Conservation (phyloP, 176 grass and related monocot genomes). For the Dendrocalamus sinicus region DNA sequence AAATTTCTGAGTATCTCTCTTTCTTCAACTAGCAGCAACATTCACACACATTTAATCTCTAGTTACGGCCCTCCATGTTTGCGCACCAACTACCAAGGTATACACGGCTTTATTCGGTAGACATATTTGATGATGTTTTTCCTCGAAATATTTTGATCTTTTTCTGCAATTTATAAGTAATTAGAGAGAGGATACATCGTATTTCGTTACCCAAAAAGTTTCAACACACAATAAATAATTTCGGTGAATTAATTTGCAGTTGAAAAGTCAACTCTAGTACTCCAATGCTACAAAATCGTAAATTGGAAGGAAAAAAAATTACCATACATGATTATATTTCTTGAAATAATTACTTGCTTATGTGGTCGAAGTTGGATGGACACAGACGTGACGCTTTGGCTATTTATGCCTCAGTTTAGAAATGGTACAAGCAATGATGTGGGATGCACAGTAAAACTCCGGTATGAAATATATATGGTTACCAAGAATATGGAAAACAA, state of each 20-base stretch:
- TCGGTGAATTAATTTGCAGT: neutral
- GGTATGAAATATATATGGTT: slow-evolving; percentile 5
- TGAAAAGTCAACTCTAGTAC: neutral
- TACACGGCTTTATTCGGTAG: too few relatives aligned
- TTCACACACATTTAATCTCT: too few relatives aligned
- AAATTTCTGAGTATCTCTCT: neutral
- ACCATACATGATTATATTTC: neutral
- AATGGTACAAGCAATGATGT: neutral
- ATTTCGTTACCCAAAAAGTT: neutral
- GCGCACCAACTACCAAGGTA: too few relatives aligned
- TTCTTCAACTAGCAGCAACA: slow-evolving; percentile 8
- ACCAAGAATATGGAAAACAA: slow-evolving; percentile 11
- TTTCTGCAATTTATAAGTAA: neutral
- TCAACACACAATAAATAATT: neutral
- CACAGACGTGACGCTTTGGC: neutral
- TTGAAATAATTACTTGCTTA: neutral
- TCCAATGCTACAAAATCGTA: neutral
- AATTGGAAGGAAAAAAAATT: neutral
- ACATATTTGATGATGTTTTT: neutral
- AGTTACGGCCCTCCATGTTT: neutral
- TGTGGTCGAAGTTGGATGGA: too few relatives aligned
- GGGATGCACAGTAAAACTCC: slow-evolving; percentile 2
- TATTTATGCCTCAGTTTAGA: neutral
- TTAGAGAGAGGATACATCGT: neutral
- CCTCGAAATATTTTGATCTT: neutral